A percentile compares a stretch with the other conserved stretches of the same genome.
phyloP scores from a whole-genome alignment of 768 basidiomycete species.

The Kwoniella heveanensis region DNA sequence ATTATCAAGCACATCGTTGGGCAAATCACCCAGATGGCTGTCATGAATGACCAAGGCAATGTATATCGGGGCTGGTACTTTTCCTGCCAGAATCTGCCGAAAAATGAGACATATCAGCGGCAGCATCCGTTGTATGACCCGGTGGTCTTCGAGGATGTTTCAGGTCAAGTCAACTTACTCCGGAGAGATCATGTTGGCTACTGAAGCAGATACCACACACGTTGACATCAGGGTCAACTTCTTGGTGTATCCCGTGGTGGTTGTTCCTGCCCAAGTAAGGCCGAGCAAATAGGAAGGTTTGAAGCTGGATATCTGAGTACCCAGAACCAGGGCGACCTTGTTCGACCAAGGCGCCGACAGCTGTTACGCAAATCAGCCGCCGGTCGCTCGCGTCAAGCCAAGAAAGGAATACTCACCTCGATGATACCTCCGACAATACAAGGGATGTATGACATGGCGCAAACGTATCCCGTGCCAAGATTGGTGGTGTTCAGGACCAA shows the following conservation, averaged over 20 bases:
- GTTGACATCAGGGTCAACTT: slow-evolving; percentile 6
- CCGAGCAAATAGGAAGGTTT: slow-evolving; percentile 10
- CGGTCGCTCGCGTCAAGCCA: no score
- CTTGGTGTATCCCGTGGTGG: slow-evolving; percentile 13
- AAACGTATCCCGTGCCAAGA: background rate
- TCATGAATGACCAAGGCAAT: background rate
- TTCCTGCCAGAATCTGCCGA: slow-evolving; percentile 8
- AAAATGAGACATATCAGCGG: background rate
- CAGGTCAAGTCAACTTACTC: slow-evolving; percentile 3
- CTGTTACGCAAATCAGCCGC: no score
- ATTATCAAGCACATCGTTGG: background rate
- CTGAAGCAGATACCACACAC: slow-evolving; percentile 7
- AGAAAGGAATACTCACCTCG: background rate
- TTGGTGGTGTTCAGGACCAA: background rate
- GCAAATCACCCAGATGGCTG: background rate
- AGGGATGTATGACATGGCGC: background rate
- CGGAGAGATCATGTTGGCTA: slow-evolving; percentile 13
- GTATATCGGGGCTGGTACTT: background rate
- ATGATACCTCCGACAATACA: background rate
- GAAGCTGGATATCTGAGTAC: slow-evolving; percentile 15
- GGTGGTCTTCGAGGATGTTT: background rate
- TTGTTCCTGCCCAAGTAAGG: slow-evolving; percentile 4
- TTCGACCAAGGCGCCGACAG: slow-evolving; percentile 8
- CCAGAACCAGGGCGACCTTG: slow-evolving; percentile 8
- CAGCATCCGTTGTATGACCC: no score